phyloP scores from a whole-genome alignment of 257 asterid species.

The Coffea eugenioides region DNA sequence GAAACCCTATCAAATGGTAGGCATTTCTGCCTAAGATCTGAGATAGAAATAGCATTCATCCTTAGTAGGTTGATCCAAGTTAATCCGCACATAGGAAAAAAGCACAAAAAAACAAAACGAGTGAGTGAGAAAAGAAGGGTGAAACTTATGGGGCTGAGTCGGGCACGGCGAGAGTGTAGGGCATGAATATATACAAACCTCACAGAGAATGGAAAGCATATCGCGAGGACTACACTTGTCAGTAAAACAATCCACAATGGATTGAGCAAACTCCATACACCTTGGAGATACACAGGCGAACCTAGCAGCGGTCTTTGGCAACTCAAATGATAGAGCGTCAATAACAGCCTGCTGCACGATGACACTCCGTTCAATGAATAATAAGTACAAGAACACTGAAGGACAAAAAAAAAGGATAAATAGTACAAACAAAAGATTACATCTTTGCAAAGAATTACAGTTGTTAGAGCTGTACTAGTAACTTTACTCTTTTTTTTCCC shows the following conservation, averaged over 20 bases:
- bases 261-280: conserved; percentile 53
- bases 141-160: too few species aligned
- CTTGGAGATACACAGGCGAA: conserved; percentile 56
- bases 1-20: too few species aligned
- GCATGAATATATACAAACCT: conserved; percentile 29
- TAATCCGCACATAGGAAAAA: background rate
- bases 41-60: too few species aligned
- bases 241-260: conserved; percentile 42
- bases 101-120: too few species aligned
- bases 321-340: conserved; percentile 67
- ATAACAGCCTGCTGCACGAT: conserved; percentile 41
- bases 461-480: too few species aligned
- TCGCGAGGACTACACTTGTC: conserved; percentile 69
- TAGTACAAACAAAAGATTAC: background rate
- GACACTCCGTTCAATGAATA: too few species aligned
- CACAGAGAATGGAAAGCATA: conserved; percentile 78
- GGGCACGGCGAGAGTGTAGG: too few species aligned
- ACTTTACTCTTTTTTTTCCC: too few species aligned
- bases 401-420: background rate
- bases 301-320: conserved; percentile 66
- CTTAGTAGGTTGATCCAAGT: too few species aligned
- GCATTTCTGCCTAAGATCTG: background rate
- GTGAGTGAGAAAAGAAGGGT: too few species aligned
- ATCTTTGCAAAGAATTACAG: too few species aligned
- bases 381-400: too few species aligned